Conservation (phyloP, 495 filamentous ascomycete genomes). For the Tuber magnatum region DNA sequence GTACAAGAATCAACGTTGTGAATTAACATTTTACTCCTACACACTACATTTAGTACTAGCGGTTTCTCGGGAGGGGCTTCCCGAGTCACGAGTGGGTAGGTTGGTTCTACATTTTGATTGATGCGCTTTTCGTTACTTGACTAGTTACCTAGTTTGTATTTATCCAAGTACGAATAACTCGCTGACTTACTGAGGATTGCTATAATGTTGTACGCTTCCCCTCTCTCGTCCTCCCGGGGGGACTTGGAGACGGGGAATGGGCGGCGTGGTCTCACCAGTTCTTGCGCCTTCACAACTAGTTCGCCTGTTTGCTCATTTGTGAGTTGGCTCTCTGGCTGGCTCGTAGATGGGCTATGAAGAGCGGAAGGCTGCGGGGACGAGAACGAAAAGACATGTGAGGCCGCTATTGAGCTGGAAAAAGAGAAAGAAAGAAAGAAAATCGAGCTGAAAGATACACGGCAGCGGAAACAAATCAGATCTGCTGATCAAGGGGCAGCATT, state of each 20-base stretch:
- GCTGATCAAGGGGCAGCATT: neutral
- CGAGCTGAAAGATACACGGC: neutral
- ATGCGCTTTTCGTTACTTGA: neutral
- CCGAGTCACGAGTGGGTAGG: neutral
- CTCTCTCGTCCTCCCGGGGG: neutral
- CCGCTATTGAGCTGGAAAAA: neutral
- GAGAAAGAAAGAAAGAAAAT: neutral
- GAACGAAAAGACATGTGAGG: neutral
- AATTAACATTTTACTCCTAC: neutral
- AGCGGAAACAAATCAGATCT: neutral
- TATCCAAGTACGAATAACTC: neutral
- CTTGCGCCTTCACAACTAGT: neutral
- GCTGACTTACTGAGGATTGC: neutral
- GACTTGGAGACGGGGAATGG: neutral
- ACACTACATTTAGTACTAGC: neutral
- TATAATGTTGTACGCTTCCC: neutral
- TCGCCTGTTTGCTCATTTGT: neutral
- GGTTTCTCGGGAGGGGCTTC: neutral
- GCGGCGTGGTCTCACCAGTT: neutral
- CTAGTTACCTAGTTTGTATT: neutral
- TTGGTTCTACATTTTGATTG: neutral
- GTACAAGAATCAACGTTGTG: neutral
- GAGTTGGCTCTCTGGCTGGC: neutral
- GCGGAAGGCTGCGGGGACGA: neutral
- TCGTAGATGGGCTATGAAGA: neutral